These are phyloP conservation scores for Cryptococcus sp. DNA, from an alignment of 1,284 basidiomycete genomes.

Conservation along the genomic window DNA sequence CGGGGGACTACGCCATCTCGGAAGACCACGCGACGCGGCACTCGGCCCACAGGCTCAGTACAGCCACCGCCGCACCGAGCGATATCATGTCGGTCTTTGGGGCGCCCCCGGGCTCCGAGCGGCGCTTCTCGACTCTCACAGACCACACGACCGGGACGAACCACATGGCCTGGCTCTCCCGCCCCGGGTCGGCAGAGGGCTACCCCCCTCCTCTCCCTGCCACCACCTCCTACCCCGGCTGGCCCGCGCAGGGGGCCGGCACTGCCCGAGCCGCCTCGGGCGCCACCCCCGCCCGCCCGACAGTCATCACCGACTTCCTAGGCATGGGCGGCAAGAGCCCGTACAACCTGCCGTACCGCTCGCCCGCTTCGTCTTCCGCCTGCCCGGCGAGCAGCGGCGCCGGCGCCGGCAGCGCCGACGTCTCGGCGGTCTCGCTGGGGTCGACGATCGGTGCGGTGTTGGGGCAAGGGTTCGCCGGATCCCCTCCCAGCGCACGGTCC, in stretches of 20 bases:
- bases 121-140: slow-evolving; percentile 13
- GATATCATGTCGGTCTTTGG: slow-evolving; percentile 26
- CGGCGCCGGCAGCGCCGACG: no score
- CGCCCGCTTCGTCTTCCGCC: no score
- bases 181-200: neutral
- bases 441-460: neutral
- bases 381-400: no score
- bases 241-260: neutral
- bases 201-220: slow-evolving; percentile 2
- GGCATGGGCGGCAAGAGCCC: neutral
- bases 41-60: neutral
- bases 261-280: neutral
- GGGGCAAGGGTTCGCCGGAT: neutral
- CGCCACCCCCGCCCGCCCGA: neutral
- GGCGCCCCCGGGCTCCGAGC: slow-evolving; percentile 18
- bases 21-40: neutral
- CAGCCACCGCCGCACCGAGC: slow-evolving; percentile 11
- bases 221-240: neutral
- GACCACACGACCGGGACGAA: slow-evolving; percentile 4
- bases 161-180: neutral
- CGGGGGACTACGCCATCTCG: neutral
- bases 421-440: no score
- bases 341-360: neutral
- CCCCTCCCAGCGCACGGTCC: no score
- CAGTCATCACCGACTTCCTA: neutral